Evolutionary conservation across 2,329 filamentous ascomycete genomes (phyloP).

Genomic region (Aspergillus udagawae): DNA sequence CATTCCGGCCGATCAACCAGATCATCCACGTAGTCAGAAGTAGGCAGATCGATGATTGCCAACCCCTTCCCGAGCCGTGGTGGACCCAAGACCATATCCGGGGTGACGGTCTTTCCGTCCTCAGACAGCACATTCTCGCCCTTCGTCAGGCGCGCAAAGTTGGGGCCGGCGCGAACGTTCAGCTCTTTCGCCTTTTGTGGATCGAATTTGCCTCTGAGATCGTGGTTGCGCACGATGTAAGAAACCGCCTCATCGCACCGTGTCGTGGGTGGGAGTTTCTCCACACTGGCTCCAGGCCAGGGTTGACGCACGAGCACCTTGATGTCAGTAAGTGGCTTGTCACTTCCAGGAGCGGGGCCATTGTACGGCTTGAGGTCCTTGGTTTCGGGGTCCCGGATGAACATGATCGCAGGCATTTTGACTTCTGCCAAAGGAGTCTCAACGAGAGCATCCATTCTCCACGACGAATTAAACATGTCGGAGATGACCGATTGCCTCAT

Average conservation of each 20-base stretch:
- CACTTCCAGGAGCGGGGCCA: slow-evolving; percentile 60
- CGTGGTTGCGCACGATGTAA: slow-evolving; percentile 77
- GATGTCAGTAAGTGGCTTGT: slow-evolving; percentile 55
- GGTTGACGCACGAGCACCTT: slow-evolving; percentile 70
- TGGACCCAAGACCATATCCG: slow-evolving; percentile 79
- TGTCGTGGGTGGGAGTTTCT: slow-evolving; percentile 63
- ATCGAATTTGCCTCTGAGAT: slow-evolving; percentile 77
- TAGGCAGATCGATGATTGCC: slow-evolving; percentile 75
- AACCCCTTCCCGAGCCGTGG: slow-evolving; percentile 66
- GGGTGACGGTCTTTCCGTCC: slow-evolving; percentile 67
- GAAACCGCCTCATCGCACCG: slow-evolving; percentile 68
- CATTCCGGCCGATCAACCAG: slow-evolving; percentile 72
- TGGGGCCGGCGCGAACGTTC: slow-evolving; percentile 57
- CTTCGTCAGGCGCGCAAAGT: slow-evolving; percentile 58
- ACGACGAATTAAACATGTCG: slow-evolving; percentile 75
- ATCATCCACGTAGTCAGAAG: slow-evolving; percentile 63
- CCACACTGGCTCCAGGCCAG: slow-evolving; percentile 69
- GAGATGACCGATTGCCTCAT: slow-evolving; percentile 61
- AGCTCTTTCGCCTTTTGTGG: slow-evolving; percentile 59
- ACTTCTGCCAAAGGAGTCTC: slow-evolving; percentile 65
- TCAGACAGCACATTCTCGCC: slow-evolving; percentile 62
- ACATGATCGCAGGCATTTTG: slow-evolving; percentile 65
- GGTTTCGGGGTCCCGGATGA: slow-evolving; percentile 58
- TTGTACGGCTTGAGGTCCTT: slow-evolving; percentile 65
- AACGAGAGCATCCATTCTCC: slow-evolving; percentile 66